Evolutionary conservation across 1,139 yeast species (phyloP), one percentile per base, ranked within the genome.

Genomic region (Arxiozyma slooffiae): DNA sequence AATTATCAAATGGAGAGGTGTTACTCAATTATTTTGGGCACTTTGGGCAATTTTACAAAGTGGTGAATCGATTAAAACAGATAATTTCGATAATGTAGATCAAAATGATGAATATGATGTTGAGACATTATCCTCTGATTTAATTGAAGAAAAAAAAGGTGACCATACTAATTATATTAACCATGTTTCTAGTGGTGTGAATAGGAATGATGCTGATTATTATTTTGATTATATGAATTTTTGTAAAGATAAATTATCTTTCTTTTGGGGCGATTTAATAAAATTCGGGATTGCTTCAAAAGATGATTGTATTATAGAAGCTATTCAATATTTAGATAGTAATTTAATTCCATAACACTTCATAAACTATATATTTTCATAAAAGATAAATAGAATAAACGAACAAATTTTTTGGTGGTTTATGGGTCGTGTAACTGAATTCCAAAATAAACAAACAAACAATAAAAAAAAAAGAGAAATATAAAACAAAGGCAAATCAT

Each of bases 401-500:
- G 14, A 26, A 26, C 11, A 26, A 26, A 4, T 26, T 5, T 26
- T 8, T 26, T 26, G 11, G 34, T 8, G 11, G 11, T 8, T 9
- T 26, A 7, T 26, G 34, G 34, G 11, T 8, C 34, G 11, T 26
- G 11, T 8, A 9, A 26, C 34, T n/a, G n/a, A n/a, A n/a, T n/a
- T n/a, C n/a, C n/a, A n/a, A n/a, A n/a, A n/a, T n/a, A n/a, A n/a
- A n/a, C n/a, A n/a, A n/a, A n/a, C n/a, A n/a, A n/a, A n/a, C n/a
- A n/a, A n/a, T n/a, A n/a, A 23, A 23, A 23, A 30, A 14, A 30
- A 30, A 30, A 11, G 3, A 2, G 4, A 30, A 30, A 7, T 30
- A 71, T 92, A 92, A 54, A 98, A 92, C 72, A 92, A 82, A 52
- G 99, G 98, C 68, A 94, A 76, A 80, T 94, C 98, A 92, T 92